A percentile compares a stretch with the other conserved stretches of the same genome.
Conservation (phyloP, 2,329 filamentous ascomycete species). For the Clarireedia homoeocarpa region DNA sequence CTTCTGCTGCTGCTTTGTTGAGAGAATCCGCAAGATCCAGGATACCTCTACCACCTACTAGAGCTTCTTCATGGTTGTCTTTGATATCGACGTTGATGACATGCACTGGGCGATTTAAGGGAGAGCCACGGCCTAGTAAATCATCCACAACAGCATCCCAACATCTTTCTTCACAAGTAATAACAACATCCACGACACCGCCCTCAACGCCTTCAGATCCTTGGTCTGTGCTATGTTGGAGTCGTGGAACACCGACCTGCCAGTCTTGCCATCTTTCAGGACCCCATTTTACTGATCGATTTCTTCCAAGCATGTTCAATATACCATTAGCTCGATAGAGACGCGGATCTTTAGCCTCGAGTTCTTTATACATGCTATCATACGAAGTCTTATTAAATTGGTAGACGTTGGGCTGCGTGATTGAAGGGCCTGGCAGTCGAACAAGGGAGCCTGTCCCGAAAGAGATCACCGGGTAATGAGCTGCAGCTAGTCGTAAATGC, state of each 20-base stretch:
- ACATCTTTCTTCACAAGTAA: conserved; percentile 95
- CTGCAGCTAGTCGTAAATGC: conserved; percentile 83
- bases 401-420: conserved; percentile 93
- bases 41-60: conserved; percentile 84
- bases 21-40: conserved; percentile 81
- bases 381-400: conserved; percentile 97
- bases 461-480: conserved; percentile 90
- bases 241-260: conserved; percentile 75
- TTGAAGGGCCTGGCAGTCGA: conserved; percentile 82
- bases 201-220: conserved; percentile 77
- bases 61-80: conserved; percentile 95
- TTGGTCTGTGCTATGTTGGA: conserved; percentile 68
- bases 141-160: conserved; percentile 98
- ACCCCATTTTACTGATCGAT: conserved; percentile 86
- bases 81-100: conserved; percentile 98
- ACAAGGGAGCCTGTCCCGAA: conserved; percentile 96
- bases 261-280: conserved; percentile 98
- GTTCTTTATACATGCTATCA: conserved; percentile 86
- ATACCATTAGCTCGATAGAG: conserved; percentile 90
- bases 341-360: conserved; percentile 74
- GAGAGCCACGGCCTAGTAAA: conserved; percentile 73
- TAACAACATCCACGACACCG: conserved; percentile 86
- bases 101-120: conserved; percentile 87
- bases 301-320: conserved; percentile 90
- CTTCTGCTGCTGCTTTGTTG: conserved; percentile 72